phyloP scores from a whole-genome alignment of 768 basidiomycete species.

The Lyophyllum shimeji region DNA sequence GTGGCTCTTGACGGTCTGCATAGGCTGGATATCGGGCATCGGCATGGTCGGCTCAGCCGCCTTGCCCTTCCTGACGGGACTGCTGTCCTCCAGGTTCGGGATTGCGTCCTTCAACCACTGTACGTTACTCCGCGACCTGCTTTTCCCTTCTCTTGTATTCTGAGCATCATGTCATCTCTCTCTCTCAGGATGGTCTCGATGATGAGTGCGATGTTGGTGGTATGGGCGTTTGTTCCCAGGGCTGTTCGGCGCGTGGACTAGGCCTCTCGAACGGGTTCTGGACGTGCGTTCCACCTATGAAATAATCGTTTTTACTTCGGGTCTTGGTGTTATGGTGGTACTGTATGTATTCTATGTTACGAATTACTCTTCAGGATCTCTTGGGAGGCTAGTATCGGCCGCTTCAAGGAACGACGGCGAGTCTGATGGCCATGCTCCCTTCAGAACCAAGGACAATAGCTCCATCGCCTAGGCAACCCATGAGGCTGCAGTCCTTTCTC shows the following conservation, averaged over 20 bases:
- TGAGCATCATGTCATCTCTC: not conserved
- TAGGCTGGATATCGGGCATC: conserved; percentile 43
- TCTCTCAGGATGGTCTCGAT: conserved; percentile 19
- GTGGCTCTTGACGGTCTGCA: conserved; percentile 37
- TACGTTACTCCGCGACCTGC: conserved; percentile 1
- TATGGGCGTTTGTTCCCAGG: conserved; percentile 23
- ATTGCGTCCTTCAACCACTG: conserved; percentile 17
- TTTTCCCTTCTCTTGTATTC: not conserved
- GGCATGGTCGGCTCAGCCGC: conserved; percentile 27
- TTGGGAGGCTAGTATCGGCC: too few relatives aligned
- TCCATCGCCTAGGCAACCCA: too few relatives aligned
- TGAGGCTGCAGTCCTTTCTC: too few relatives aligned
- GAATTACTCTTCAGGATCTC: too few relatives aligned
- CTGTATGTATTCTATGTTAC: too few relatives aligned
- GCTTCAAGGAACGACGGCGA: too few relatives aligned
- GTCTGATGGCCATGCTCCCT: too few relatives aligned
- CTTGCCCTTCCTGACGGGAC: conserved; percentile 16
- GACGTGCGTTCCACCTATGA: too few relatives aligned
- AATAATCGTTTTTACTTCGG: too few relatives aligned
- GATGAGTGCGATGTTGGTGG: conserved; percentile 22
- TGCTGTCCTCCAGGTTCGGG: conserved; percentile 14
- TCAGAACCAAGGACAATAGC: too few relatives aligned
- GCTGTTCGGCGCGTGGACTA: conserved; percentile 15
- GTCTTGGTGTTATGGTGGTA: too few relatives aligned
- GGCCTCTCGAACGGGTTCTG: not conserved